A percentile compares a stretch with the other conserved stretches of the same genome.
Evolutionary conservation across 2,329 filamentous ascomycete species (phyloP).

Genomic region (Ciborinia camelliae): DNA sequence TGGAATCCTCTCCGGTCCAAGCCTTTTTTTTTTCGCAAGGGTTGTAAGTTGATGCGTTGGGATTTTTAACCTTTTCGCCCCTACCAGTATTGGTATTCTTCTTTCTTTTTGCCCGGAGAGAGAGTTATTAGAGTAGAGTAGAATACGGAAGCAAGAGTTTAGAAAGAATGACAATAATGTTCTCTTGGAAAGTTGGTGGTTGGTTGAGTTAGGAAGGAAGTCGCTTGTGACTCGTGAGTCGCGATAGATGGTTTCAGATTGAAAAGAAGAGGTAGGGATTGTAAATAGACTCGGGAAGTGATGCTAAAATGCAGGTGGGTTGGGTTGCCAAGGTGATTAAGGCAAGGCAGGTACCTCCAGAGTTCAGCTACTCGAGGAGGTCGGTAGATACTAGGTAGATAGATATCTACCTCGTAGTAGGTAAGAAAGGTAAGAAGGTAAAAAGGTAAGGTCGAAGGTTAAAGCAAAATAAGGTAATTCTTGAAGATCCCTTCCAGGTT

Average conservation of each 20-base stretch:
- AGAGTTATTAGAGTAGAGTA: background rate
- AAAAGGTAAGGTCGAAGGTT: no score
- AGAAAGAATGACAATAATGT: background rate
- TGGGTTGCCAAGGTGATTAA: slow-evolving; percentile 8
- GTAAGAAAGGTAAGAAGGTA: no score
- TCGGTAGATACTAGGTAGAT: no score
- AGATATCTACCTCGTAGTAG: no score
- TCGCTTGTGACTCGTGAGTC: slow-evolving; percentile 9
- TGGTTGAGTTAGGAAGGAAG: background rate
- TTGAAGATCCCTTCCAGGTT: no score
- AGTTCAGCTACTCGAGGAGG: no score
- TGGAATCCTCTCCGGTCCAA: slow-evolving; percentile 5
- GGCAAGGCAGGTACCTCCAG: no score
- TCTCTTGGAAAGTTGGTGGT: background rate
- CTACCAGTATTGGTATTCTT: background rate
- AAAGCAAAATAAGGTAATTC: no score
- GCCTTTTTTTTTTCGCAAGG: background rate
- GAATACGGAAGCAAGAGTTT: background rate
- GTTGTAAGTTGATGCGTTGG: background rate
- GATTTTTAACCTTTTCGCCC: background rate
- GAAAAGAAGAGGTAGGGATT: background rate
- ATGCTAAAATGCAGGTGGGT: no score
- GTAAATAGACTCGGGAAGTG: background rate
- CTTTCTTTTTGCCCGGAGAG: background rate
- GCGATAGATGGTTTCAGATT: slow-evolving; percentile 9